Evolutionary conservation across 768 basidiomycete species (phyloP).

Genomic region (Tricholomella constricta): DNA sequence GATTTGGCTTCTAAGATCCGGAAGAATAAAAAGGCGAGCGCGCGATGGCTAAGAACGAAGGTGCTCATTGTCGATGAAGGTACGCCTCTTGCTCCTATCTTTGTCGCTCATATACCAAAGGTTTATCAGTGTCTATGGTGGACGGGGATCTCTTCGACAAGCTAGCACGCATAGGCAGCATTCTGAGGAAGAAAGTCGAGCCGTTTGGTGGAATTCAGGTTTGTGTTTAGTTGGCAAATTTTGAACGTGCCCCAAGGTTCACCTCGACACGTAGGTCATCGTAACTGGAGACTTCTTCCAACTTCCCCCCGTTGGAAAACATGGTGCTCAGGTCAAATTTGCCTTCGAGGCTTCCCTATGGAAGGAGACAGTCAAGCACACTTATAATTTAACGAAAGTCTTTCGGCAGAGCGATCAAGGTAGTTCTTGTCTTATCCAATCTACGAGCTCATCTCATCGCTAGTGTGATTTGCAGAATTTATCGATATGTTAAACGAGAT

Average conservation of each 20-base stretch:
- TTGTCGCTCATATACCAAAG: not conserved
- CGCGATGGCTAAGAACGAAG: conserved; percentile 82
- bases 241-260: not conserved
- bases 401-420: conserved; percentile 94
- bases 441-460: not conserved
- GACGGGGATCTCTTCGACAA: conserved; percentile 95
- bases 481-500: conserved; percentile 98
- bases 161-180: conserved; percentile 67
- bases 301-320: conserved; percentile 86
- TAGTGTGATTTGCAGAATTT: conserved; percentile 79
- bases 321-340: conserved; percentile 65
- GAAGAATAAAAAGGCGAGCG: conserved; percentile 81
- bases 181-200: conserved; percentile 56
- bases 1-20: conserved; percentile 64
- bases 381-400: conserved; percentile 92
- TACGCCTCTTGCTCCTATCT: conserved; percentile 25
- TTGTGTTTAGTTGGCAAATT: not conserved
- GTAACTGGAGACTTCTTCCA: conserved; percentile 99
- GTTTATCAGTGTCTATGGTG: conserved; percentile 89
- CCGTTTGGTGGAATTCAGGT: conserved; percentile 98
- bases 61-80: conserved; percentile 87
- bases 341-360: conserved; percentile 89
- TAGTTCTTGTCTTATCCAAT: conserved; percentile 33
- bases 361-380: conserved; percentile 72
- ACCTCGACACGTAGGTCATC: conserved; percentile 55